Evolutionary conservation across 2,329 filamentous ascomycete genomes (phyloP).

Genomic region (Talaromyces amestolkiae): DNA sequence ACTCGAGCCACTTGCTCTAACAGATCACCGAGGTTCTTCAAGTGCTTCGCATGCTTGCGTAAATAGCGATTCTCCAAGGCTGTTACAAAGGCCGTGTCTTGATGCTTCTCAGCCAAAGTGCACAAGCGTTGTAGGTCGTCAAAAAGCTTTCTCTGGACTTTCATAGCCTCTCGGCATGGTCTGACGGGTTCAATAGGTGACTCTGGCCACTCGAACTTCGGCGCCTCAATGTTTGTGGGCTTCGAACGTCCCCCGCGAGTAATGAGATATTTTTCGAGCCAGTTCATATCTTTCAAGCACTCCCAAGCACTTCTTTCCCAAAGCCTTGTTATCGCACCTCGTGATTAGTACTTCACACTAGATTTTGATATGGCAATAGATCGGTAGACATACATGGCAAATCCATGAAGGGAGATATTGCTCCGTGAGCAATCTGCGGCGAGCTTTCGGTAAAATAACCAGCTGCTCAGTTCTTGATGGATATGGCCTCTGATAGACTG

Average conservation of each 20-base stretch:
- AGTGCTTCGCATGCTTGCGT: constrained; percentile 24
- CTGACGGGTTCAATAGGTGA: constrained; percentile 24
- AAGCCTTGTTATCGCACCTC: constrained; percentile 19
- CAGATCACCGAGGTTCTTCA: constrained; percentile 27
- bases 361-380: background rate
- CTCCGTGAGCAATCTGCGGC: constrained; percentile 24
- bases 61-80: constrained; percentile 24
- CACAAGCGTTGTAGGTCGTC: constrained; percentile 24
- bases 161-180: constrained; percentile 23
- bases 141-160: constrained; percentile 23
- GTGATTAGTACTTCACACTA: background rate
- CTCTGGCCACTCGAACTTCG: constrained; percentile 24
- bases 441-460: constrained; percentile 28
- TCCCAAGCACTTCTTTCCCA: constrained; percentile 24
- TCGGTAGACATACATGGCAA: constrained; percentile 22
- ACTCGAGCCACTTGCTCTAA: constrained; percentile 25
- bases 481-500: constrained; percentile 28
- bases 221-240: constrained; percentile 25
- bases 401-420: constrained; percentile 26
- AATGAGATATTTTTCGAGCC: constrained; percentile 28
- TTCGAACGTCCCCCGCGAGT: constrained; percentile 25
- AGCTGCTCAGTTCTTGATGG: constrained; percentile 24
- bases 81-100: constrained; percentile 21
- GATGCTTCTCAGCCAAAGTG: constrained; percentile 20
- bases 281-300: constrained; percentile 24